Conservation (phyloP, 176 grass and related monocot species). For the Raddia guianensis region DNA sequence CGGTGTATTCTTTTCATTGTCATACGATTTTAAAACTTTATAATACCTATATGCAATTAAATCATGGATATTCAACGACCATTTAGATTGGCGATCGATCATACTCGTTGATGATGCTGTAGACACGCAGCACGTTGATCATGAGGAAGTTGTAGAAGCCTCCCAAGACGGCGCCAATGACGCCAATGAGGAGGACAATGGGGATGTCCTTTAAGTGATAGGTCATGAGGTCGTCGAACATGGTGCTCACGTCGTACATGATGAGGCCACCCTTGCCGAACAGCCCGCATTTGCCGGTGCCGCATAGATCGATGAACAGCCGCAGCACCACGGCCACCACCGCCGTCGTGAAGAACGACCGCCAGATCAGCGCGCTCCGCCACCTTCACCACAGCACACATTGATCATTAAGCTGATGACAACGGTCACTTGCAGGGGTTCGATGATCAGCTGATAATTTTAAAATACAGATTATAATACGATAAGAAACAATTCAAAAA, state of each 20-base stretch:
- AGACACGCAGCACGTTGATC: slow-evolving; percentile 61
- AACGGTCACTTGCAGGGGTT: too few relatives aligned
- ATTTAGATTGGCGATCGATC: neutral
- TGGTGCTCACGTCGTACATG: slow-evolving; percentile 84
- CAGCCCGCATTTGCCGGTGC: slow-evolving; percentile 64
- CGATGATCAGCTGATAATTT: too few relatives aligned
- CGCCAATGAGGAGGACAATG: slow-evolving; percentile 79
- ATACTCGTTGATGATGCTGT: slow-evolving; percentile 77
- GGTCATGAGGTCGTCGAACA: slow-evolving; percentile 60
- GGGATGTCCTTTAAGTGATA: slow-evolving; percentile 88
- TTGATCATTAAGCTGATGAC: too few relatives aligned
- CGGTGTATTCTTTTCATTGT: too few relatives aligned
- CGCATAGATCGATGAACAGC: slow-evolving; percentile 70
- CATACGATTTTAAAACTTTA: too few relatives aligned
- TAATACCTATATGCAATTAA: too few relatives aligned
- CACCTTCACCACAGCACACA: slow-evolving; percentile 50
- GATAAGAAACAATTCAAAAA: too few relatives aligned
- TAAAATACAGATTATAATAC: too few relatives aligned
- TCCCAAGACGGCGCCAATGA: slow-evolving; percentile 76
- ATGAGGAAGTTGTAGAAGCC: slow-evolving; percentile 93
- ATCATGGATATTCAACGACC: too few relatives aligned
- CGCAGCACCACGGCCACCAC: slow-evolving; percentile 89
- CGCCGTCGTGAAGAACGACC: slow-evolving; percentile 90
- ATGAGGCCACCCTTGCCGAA: slow-evolving; percentile 86
- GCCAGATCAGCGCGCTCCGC: slow-evolving; percentile 91